phyloP scores from a whole-genome alignment of 139 green algal genomes.

The Micractinium sp. region DNA sequence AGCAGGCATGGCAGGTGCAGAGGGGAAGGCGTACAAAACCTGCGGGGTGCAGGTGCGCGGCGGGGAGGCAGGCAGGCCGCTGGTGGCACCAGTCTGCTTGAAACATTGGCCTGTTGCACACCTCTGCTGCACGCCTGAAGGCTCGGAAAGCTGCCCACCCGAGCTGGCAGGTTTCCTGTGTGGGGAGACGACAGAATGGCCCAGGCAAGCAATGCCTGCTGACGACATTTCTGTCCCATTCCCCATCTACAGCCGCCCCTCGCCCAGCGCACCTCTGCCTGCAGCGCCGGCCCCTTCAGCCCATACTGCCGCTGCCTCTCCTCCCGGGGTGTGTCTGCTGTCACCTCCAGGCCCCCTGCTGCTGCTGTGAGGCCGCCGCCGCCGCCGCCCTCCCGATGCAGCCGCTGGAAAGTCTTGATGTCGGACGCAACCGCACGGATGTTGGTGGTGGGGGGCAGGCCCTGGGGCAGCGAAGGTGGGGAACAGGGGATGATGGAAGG shows the following conservation, averaged over 20 bases:
- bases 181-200: neutral
- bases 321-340: conserved; percentile 27
- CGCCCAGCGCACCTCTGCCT: conserved; percentile 6
- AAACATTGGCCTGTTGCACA: neutral
- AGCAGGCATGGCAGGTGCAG: conserved; percentile 13
- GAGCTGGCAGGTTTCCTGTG: neutral
- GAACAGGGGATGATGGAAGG: neutral
- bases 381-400: neutral
- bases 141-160: neutral
- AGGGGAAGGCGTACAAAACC: conserved; percentile 66
- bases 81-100: too few relatives aligned
- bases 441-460: conserved; percentile 70
- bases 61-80: neutral
- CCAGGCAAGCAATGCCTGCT: neutral
- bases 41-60: conserved; percentile 1
- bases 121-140: neutral
- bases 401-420: conserved; percentile 25
- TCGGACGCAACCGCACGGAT: conserved; percentile 50
- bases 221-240: neutral
- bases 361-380: neutral
- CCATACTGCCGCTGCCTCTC: conserved; percentile 39
- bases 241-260: neutral
- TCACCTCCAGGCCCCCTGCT: conserved; percentile 10
- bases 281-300: conserved; percentile 33
- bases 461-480: conserved; percentile 40